Evolutionary conservation across 768 basidiomycete species (phyloP).

Genomic region (Leccinum obscurum): DNA sequence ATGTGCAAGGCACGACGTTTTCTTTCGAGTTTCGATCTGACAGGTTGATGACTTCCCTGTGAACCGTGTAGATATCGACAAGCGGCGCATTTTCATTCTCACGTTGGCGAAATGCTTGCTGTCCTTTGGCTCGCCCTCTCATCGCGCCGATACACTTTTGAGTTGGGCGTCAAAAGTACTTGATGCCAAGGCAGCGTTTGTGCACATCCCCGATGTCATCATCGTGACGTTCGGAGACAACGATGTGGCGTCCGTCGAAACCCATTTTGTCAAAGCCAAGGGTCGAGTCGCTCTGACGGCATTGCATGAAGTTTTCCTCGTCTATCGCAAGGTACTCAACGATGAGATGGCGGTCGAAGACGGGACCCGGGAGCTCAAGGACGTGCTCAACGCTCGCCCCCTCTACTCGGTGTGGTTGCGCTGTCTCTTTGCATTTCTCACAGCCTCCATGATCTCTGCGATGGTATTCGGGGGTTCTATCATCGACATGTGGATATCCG

Average conservation of each 20-base stretch:
- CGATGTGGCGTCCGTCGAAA: slow-evolving; percentile 70
- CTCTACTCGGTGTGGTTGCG: slow-evolving; percentile 68
- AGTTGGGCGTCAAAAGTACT: slow-evolving; percentile 76
- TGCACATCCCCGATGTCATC: slow-evolving; percentile 76
- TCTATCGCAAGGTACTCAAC: slow-evolving; percentile 86
- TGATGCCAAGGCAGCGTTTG: slow-evolving; percentile 77
- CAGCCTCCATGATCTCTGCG: slow-evolving; percentile 79
- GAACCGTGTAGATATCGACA: slow-evolving; percentile 40
- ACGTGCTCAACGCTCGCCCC: slow-evolving; percentile 61
- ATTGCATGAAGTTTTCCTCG: slow-evolving; percentile 76
- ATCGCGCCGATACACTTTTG: slow-evolving; percentile 89
- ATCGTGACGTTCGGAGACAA: slow-evolving; percentile 83
- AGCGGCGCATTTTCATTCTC: slow-evolving; percentile 72
- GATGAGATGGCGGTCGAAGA: slow-evolving; percentile 74
- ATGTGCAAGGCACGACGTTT: slow-evolving; percentile 44
- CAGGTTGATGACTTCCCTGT: slow-evolving; percentile 1
- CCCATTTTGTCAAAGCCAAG: slow-evolving; percentile 82
- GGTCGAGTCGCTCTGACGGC: slow-evolving; percentile 80
- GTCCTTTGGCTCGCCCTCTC: slow-evolving; percentile 92
- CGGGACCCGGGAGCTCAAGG: slow-evolving; percentile 66
- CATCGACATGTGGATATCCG: slow-evolving; percentile 83
- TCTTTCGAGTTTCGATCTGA: background rate
- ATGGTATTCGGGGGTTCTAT: slow-evolving; percentile 80
- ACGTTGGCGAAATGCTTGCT: slow-evolving; percentile 86
- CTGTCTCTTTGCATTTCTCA: slow-evolving; percentile 74